Base-by-base conservation (phyloP, 2,329 filamentous ascomycete genomes). In the Paracamarosporium sp. region DNA sequence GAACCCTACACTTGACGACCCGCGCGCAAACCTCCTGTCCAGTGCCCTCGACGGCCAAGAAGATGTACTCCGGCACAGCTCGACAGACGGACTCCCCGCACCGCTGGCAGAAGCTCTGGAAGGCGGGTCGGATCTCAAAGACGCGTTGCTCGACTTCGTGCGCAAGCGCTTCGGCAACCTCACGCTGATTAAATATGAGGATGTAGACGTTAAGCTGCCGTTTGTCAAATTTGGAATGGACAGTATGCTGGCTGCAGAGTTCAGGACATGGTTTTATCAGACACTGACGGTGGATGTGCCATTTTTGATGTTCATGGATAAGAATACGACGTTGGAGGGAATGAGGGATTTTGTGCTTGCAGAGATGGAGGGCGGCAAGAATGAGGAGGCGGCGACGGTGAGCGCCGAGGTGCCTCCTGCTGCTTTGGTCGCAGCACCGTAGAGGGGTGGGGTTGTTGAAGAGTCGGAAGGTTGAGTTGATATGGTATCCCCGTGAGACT, bases 171-270 rank as follows among this genome's bases (percentile, higher is more conserved):
- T 60, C 54, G 28, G 46, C 45, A 50, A 57, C 28, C 40, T 56
- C 17, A 56, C 50, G 9, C 44, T 56, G 22, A 45, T 60, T 46
- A 28, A 35, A 8, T 28, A 35, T 33, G 50, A 52, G 33, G 50
- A 55, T 46, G 50, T 50, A 25, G 57, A 52, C 40, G 57, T 50
- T 27, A 50, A 44, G n/a, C 41, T 41, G 44, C 55, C 58, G 41
- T 54, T 52, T 47, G 41, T 51, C 33, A 53, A 41, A 31, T 58
- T 48, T 52, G 59, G 56, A 25, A 50, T 55, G 33, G 56, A 56
- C 40, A 52, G 36, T 46, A 56, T 55, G 59, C 31, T 56, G 46
- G 56, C 50, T 4, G 30, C 51, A 13, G 56, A 58, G 41, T 54
- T 58, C 33, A 40, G 56, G 12, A 54, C 27, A 12, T 58, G 56